phyloP scores from a whole-genome alignment of 257 asterid genomes.

The Striga asiatica region DNA sequence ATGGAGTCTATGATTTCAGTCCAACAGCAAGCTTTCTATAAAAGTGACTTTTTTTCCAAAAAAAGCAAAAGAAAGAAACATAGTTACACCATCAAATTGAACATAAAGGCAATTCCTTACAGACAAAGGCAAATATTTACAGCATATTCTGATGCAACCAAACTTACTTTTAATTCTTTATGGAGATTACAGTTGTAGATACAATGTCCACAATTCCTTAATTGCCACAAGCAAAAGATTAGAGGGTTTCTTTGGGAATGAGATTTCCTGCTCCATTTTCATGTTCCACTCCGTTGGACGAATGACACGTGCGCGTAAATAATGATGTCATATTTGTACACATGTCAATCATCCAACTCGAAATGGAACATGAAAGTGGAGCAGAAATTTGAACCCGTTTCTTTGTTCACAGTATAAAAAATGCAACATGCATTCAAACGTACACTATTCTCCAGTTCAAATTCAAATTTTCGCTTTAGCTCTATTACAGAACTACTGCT shows the following conservation, averaged over 20 bases:
- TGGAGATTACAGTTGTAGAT: background rate
- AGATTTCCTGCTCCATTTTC: too few species aligned
- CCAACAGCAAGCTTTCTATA: background rate
- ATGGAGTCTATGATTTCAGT: background rate
- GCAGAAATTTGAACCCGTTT: too few species aligned
- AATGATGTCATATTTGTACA: too few species aligned
- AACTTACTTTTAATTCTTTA: background rate
- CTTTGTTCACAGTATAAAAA: background rate
- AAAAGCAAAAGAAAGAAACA: background rate
- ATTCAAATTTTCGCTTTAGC: background rate
- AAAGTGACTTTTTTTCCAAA: background rate
- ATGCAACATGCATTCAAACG: background rate
- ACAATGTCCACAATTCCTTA: background rate
- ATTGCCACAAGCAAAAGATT: background rate
- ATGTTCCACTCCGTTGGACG: too few species aligned
- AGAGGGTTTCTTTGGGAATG: too few species aligned
- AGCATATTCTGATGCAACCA: background rate
- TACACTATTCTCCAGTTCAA: background rate
- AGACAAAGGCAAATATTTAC: too few species aligned
- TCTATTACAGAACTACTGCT: background rate
- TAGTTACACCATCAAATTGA: background rate
- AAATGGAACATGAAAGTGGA: too few species aligned
- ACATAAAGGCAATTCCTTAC: background rate
- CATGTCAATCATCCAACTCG: too few species aligned
- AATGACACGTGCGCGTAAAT: too few species aligned